phyloP scores from a whole-genome alignment of 2,329 filamentous ascomycete species.

The Kalaharituber pfeilii region DNA sequence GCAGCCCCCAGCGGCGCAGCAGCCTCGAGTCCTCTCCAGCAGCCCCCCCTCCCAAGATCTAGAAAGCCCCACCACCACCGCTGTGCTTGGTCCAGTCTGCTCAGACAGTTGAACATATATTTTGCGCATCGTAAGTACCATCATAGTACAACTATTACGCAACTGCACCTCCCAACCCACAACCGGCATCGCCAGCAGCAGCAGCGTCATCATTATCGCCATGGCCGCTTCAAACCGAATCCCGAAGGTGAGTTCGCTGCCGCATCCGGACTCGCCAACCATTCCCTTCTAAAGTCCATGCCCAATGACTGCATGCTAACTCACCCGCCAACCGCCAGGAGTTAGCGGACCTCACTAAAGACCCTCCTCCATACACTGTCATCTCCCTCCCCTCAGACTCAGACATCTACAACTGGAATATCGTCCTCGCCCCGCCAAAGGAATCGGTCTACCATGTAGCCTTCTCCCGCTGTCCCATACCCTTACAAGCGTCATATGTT shows the following conservation, averaged over 20 bases:
- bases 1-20: too few species aligned
- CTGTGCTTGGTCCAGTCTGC: too few species aligned
- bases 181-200: conserved; percentile 25
- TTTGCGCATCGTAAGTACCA: too few species aligned
- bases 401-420: conserved; percentile 51
- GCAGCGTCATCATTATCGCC: not conserved
- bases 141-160: too few species aligned
- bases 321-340: conserved; percentile 32
- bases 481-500: not conserved
- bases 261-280: not conserved
- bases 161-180: conserved; percentile 28
- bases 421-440: conserved; percentile 47
- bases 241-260: not conserved
- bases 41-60: too few species aligned
- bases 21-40: too few species aligned
- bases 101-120: too few species aligned
- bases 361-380: conserved; percentile 39
- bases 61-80: too few species aligned
- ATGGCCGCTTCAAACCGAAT: not conserved
- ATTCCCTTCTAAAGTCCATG: not conserved
- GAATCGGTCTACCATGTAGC: conserved; percentile 47
- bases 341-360: conserved; percentile 38
- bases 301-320: not conserved
- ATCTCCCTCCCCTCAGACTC: conserved; percentile 43
- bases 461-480: conserved; percentile 10